Evolutionary conservation across 768 basidiomycete genomes (phyloP).

Genomic region (Hygrophorus pudorinus): DNA sequence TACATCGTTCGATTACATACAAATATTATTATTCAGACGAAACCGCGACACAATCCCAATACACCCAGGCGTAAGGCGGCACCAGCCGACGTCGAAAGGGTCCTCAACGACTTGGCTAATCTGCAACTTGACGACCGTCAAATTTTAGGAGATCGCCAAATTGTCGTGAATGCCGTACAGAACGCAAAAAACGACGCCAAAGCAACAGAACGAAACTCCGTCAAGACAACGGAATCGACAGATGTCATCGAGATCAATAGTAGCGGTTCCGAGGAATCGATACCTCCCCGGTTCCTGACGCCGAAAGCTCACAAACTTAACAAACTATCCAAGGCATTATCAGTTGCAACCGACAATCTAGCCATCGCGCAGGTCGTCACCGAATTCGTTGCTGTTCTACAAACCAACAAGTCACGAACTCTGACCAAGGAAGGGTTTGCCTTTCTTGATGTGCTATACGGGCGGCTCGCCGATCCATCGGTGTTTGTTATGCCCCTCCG

Average conservation of each 20-base stretch:
- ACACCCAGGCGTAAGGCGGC: constrained; percentile 26
- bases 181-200: constrained; percentile 18
- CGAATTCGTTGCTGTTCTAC: constrained; percentile 53
- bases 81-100: constrained; percentile 40
- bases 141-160: constrained; percentile 42
- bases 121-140: constrained; percentile 44
- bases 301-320: constrained; percentile 45
- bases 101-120: constrained; percentile 50
- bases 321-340: constrained; percentile 33
- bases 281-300: constrained; percentile 21
- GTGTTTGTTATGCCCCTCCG: constrained; percentile 48
- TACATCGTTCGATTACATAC: not conserved
- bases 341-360: constrained; percentile 41
- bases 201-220: constrained; percentile 14
- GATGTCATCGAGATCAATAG: constrained; percentile 38
- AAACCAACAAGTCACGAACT: constrained; percentile 54
- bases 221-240: constrained; percentile 9
- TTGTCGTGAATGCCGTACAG: constrained; percentile 29
- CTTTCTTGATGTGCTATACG: constrained; percentile 61
- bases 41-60: constrained; percentile 21
- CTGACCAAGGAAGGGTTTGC: constrained; percentile 62
- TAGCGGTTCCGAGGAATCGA: constrained; percentile 25
- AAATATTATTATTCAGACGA: constrained; percentile 4
- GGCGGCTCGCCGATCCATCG: constrained; percentile 62
- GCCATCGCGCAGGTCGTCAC: constrained; percentile 42